Evolutionary conservation across 176 grass and related monocot species (phyloP).

Genomic region (Dactylis glomerata): DNA sequence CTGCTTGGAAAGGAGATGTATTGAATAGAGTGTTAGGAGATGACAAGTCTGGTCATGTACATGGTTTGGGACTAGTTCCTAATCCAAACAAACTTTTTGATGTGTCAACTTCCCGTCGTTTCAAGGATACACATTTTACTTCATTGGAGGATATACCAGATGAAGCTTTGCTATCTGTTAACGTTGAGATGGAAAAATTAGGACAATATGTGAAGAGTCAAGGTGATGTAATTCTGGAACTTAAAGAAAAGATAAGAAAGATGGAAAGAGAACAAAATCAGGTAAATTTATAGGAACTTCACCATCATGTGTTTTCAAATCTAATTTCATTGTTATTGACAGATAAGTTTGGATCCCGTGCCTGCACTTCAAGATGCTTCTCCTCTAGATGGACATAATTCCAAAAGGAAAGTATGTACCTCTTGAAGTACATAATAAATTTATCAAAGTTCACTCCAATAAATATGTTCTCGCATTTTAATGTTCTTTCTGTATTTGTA

Average conservation of each 20-base stretch:
- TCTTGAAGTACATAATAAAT: background rate
- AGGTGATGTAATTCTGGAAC: background rate
- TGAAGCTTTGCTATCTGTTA: background rate
- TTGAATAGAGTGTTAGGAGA: slow-evolving; percentile 2
- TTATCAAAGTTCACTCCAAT: background rate
- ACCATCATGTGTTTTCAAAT: background rate
- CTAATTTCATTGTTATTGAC: background rate
- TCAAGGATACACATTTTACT: background rate
- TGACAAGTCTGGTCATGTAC: background rate
- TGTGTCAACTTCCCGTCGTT: background rate
- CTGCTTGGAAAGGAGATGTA: slow-evolving; percentile 23
- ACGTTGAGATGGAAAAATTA: background rate
- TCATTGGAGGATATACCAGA: background rate
- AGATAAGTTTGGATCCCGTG: background rate
- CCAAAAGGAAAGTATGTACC: background rate
- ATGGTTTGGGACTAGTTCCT: background rate
- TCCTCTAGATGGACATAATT: background rate
- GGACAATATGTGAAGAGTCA: background rate
- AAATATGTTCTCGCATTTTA: background rate
- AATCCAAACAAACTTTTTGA: background rate
- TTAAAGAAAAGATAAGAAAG: background rate
- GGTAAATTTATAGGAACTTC: background rate
- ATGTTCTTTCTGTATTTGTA: background rate
- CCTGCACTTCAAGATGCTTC: background rate
- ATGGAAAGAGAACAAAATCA: background rate